Percentiles rank a stretch among this genome's conserved stretches.
Conservation (phyloP, 2,329 filamentous ascomycete genomes). For the Fusarium aywerte region DNA sequence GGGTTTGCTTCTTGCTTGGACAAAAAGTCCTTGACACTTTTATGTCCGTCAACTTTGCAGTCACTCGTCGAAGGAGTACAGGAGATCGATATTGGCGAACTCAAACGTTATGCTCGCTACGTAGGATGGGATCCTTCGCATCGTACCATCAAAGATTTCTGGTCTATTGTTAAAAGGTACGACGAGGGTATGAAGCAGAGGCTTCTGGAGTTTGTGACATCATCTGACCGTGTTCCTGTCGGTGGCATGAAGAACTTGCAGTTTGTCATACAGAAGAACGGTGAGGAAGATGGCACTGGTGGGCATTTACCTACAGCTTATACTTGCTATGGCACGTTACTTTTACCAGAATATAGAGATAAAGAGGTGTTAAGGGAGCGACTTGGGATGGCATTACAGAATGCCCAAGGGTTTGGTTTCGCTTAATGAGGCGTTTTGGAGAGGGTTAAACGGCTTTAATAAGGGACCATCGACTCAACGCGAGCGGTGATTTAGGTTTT, state of each 20-base stretch:
- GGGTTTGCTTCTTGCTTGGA: conserved; percentile 84
- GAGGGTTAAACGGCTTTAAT: not conserved
- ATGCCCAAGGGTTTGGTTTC: conserved; percentile 89
- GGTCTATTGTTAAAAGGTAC: conserved; percentile 78
- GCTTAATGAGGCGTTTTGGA: conserved; percentile 58
- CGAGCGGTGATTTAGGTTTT: not conserved
- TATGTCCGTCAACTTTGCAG: conserved; percentile 77
- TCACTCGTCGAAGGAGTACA: conserved; percentile 84
- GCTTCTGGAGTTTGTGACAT: conserved; percentile 93
- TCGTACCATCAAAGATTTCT: conserved; percentile 80
- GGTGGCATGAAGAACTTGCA: conserved; percentile 84
- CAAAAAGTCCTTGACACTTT: conserved; percentile 75
- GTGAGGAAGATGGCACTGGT: conserved; percentile 65
- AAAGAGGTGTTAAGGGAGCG: conserved; percentile 77
- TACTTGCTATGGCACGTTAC: conserved; percentile 90
- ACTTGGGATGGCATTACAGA: conserved; percentile 85
- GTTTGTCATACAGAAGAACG: conserved; percentile 85
- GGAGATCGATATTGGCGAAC: conserved; percentile 79
- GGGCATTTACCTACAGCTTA: conserved; percentile 83
- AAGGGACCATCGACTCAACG: not conserved
- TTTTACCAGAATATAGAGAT: conserved; percentile 84
- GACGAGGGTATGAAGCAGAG: conserved; percentile 76
- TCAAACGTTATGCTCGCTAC: conserved; percentile 79
- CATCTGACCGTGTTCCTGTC: conserved; percentile 88
- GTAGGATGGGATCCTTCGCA: conserved; percentile 81